Conservation (phyloP, 495 filamentous ascomycete genomes). For the Penicillium malachiteum region DNA sequence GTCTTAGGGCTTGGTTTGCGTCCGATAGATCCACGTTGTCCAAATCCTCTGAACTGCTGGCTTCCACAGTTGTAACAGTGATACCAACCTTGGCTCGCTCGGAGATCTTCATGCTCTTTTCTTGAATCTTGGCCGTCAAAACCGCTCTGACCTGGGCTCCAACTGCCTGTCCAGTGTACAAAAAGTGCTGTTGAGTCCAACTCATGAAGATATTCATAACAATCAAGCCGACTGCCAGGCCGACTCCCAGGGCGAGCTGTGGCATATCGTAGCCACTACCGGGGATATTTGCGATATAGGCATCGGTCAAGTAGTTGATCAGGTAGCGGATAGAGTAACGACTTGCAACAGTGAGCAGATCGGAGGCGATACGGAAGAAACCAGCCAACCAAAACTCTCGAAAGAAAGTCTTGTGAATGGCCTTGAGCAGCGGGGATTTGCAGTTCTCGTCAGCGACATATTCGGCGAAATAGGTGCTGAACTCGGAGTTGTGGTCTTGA, state of each 20-base stretch:
- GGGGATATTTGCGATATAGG: background rate
- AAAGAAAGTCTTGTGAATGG: background rate
- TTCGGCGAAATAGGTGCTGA: background rate
- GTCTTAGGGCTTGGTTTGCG: background rate
- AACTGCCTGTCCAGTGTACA: background rate
- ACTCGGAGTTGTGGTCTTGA: background rate
- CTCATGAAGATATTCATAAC: background rate
- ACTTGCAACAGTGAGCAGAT: background rate
- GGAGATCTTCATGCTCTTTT: conserved; percentile 1
- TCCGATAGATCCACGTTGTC: background rate
- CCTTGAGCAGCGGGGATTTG: background rate
- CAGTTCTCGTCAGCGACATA: background rate
- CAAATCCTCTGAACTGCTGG: background rate
- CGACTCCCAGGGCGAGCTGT: background rate
- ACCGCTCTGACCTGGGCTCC: background rate
- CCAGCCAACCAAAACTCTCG: background rate
- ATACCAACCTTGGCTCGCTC: background rate
- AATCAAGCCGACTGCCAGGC: background rate
- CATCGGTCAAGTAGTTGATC: background rate
- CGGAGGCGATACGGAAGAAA: background rate
- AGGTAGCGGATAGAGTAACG: background rate
- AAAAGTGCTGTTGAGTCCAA: background rate
- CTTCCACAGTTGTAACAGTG: background rate
- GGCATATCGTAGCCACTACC: background rate
- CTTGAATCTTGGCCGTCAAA: background rate